Percentiles rank a stretch among this genome's conserved stretches.
Conservation (phyloP, 2,329 filamentous ascomycete species). For the Verticillium dahliae region DNA sequence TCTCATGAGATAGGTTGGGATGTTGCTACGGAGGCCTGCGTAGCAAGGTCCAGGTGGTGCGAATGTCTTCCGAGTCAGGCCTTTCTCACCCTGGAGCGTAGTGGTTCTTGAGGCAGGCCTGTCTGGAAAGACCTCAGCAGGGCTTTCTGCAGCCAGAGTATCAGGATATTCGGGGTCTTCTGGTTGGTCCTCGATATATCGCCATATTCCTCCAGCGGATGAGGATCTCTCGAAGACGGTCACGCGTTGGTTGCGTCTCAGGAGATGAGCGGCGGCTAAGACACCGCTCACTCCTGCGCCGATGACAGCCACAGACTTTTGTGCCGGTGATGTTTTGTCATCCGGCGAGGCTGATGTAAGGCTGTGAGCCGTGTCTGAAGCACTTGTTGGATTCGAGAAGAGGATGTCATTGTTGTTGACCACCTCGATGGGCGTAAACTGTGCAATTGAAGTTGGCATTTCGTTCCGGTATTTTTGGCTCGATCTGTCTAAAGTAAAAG, state of each 20-base stretch:
- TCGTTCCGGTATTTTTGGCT: background rate
- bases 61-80: conserved; percentile 1
- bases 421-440: background rate
- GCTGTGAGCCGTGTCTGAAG: background rate
- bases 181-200: conserved; percentile 23
- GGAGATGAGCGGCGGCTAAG: background rate
- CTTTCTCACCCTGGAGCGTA: too few species aligned
- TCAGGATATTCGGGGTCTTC: conserved; percentile 23
- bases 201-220: conserved; percentile 20
- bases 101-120: background rate
- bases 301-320: conserved; percentile 3
- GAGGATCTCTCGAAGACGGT: conserved; percentile 1
- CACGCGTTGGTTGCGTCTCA: background rate
- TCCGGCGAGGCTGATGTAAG: background rate
- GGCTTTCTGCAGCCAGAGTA: background rate
- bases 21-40: conserved; percentile 62
- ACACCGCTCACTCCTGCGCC: conserved; percentile 5
- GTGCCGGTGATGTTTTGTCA: background rate
- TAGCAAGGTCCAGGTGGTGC: conserved; percentile 41
- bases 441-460: background rate
- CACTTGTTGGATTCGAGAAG: background rate
- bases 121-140: too few species aligned
- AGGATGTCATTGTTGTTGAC: background rate
- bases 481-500: background rate
- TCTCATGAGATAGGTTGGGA: conserved; percentile 52